Base-by-base conservation (phyloP, 208 protist species). In the Spongospora subterranea region DNA sequence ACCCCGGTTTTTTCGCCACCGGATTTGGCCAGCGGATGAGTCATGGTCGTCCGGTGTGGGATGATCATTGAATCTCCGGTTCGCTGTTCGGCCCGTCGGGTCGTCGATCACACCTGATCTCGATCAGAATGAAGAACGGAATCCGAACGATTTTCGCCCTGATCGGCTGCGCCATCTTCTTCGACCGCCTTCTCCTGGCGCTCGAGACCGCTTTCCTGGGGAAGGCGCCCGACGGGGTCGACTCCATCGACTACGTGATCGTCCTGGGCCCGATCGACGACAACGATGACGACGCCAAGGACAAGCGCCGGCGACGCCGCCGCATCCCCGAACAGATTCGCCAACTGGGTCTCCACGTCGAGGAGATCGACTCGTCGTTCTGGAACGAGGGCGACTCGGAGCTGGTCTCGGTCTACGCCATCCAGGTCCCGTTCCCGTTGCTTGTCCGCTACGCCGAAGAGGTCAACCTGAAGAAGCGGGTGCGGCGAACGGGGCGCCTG, bases 391-490 rank as follows among this genome's bases (percentile, higher is more conserved):
- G 11, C 35, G 71, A 43, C 71, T 45, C 35, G n/a, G 71, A 82
- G 35, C 17, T 40, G 6, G 71, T 82, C 71, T 20, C 11, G 17
- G 71, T 82, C 17, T 82, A 82, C n/a, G 71, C 35, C 6, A n/a
- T 82, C 13, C n/a, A 13, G 71, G 6, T n/a, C 6, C 6, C 71
- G n/a, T 82, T 39, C n/a, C 17, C 6, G 6, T 6, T n/a, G 6
- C 71, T 82, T 20, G n/a, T 82, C 71, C 35, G 35, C 13, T 43
- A 82, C n/a, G 71, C 71, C 6, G n/a, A 82, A n/a, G 17, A 82
- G n/a, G 35, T 82, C 17, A n/a, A 82, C n/a, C n/a, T 82, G 17
- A 82, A 82, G 71, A 82, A 82, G 71, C 35, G n/a, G 17, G n/a
- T 43, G 17, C 6, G n/a, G n/a, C 17, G 11, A 20, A 82, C 71